Evolutionary conservation across 805 yeast genomes (phyloP).

Genomic region (Zygoascus bituminiphila): DNA sequence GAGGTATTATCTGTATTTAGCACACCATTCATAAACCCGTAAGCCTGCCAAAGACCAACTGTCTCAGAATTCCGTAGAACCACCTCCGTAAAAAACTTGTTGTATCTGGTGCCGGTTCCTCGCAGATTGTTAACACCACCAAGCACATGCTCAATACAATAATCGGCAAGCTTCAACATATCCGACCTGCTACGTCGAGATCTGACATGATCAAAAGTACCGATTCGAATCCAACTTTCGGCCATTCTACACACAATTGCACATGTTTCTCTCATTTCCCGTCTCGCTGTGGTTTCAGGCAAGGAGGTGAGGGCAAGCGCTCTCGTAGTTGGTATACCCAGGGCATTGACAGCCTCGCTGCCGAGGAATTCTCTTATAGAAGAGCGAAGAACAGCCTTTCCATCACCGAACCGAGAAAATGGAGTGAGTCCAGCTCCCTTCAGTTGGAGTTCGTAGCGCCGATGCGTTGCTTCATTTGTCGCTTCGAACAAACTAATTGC

Average conservation of each 20-base stretch:
- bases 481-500: constrained; percentile 75
- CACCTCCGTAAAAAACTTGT: constrained; percentile 61
- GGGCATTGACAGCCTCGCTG: constrained; percentile 69
- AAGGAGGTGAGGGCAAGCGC: constrained; percentile 65
- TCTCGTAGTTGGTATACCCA: constrained; percentile 82
- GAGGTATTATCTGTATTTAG: constrained; percentile 92
- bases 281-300: constrained; percentile 72
- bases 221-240: constrained; percentile 78
- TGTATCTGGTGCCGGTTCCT: constrained; percentile 39
- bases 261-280: constrained; percentile 58
- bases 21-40: constrained; percentile 92
- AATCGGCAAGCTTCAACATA: constrained; percentile 56
- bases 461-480: constrained; percentile 35
- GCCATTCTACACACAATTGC: constrained; percentile 83
- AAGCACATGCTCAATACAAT: constrained; percentile 58
- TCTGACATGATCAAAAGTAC: constrained; percentile 77
- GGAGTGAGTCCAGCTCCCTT: constrained; percentile 94
- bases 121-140: constrained; percentile 30
- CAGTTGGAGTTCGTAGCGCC: constrained; percentile 59
- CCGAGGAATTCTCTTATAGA: constrained; percentile 81
- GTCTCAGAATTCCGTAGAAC: constrained; percentile 65
- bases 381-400: constrained; percentile 85
- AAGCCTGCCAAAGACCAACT: constrained; percentile 80
- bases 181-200: constrained; percentile 63
- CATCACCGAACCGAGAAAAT: constrained; percentile 91